A percentile compares a stretch with the other conserved stretches of the same genome.
phyloP scores from a whole-genome alignment of 495 filamentous ascomycete genomes.

The Penicillium cataractarum region DNA sequence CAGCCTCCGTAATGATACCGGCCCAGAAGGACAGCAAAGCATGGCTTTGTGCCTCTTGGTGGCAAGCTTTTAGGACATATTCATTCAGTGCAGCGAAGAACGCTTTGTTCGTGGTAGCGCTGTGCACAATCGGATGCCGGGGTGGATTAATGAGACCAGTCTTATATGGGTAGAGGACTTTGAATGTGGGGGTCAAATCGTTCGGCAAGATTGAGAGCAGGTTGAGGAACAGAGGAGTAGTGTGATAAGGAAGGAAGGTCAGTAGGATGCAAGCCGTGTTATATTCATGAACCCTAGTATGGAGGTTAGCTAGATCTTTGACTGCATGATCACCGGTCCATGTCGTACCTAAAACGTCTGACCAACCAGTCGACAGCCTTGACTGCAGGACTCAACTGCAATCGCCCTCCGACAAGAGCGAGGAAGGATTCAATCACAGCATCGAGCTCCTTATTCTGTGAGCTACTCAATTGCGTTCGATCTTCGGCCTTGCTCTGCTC shows the following conservation, averaged over 20 bases:
- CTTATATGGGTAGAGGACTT: slow-evolving; percentile 84
- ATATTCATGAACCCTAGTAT: slow-evolving; percentile 78
- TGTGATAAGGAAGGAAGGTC: slow-evolving; percentile 91
- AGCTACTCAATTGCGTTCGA: slow-evolving; percentile 75
- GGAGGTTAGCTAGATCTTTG: slow-evolving; percentile 33
- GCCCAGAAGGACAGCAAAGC: slow-evolving; percentile 86
- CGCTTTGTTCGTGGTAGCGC: slow-evolving; percentile 68
- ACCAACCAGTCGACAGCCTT: slow-evolving; percentile 95
- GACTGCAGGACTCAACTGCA: slow-evolving; percentile 81
- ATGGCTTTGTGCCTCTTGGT: slow-evolving; percentile 69
- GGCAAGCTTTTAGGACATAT: slow-evolving; percentile 71
- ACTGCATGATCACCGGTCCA: neutral
- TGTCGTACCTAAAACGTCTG: slow-evolving; percentile 78
- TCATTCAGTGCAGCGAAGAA: slow-evolving; percentile 74
- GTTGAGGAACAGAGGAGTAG: slow-evolving; percentile 75
- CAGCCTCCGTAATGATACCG: slow-evolving; percentile 76
- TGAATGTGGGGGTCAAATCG: slow-evolving; percentile 71
- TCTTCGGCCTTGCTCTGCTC: slow-evolving; percentile 89
- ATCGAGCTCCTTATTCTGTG: slow-evolving; percentile 82
- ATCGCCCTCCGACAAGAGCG: slow-evolving; percentile 68
- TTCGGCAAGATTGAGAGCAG: slow-evolving; percentile 81
- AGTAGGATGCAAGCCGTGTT: slow-evolving; percentile 80
- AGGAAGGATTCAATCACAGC: slow-evolving; percentile 78
- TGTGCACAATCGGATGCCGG: slow-evolving; percentile 76
- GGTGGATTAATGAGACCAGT: slow-evolving; percentile 72